phyloP scores from a whole-genome alignment of 2,329 filamentous ascomycete genomes.

The Aspergillus sp. region DNA sequence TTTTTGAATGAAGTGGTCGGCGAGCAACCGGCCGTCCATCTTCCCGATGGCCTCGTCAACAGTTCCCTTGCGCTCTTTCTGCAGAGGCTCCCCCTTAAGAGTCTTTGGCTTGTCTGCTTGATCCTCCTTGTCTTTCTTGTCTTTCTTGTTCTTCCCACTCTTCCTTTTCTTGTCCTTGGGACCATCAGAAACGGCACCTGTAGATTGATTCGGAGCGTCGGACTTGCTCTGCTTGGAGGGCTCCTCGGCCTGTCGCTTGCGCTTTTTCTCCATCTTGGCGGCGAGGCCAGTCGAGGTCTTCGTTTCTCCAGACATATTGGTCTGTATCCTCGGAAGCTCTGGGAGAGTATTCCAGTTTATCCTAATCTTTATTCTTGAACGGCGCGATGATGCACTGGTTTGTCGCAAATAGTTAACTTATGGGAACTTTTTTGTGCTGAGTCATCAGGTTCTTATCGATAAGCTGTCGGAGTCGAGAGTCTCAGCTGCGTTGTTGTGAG shows the following conservation, averaged over 20 bases:
- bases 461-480: conserved; percentile 11
- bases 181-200: conserved; percentile 23
- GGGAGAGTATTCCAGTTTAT: not conserved
- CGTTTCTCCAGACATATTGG: conserved; percentile 20
- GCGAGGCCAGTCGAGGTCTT: conserved; percentile 27
- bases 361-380: not conserved
- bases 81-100: conserved; percentile 23
- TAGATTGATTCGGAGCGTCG: conserved; percentile 16
- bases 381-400: not conserved
- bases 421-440: conserved; percentile 20
- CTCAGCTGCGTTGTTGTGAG: not conserved
- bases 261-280: conserved; percentile 40
- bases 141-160: conserved; percentile 21
- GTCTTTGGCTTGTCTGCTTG: conserved; percentile 21
- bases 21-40: conserved; percentile 80
- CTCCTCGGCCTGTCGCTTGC: conserved; percentile 39
- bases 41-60: conserved; percentile 77
- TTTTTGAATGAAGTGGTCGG: conserved; percentile 81
- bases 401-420: not conserved
- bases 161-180: conserved; percentile 35
- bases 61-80: conserved; percentile 64
- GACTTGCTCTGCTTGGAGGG: conserved; percentile 27
- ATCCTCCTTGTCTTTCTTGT: conserved; percentile 24
- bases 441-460: conserved; percentile 19
- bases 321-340: not conserved